Base-by-base conservation (phyloP, 495 filamentous ascomycete genomes). In the Corynascus novoguineensis region DNA sequence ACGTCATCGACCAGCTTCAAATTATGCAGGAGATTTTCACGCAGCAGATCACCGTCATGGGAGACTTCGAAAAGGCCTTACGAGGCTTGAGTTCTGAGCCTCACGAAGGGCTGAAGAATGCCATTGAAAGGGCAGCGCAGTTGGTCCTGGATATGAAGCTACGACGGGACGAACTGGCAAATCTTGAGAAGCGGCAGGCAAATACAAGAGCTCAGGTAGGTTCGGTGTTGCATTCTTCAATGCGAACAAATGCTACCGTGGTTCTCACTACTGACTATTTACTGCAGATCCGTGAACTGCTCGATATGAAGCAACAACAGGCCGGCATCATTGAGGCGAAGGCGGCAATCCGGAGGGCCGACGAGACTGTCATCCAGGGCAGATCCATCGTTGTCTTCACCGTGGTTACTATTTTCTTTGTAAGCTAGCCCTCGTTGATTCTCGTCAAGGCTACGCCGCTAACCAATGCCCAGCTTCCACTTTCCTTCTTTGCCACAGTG, bases 1-100 rank as follows among this genome's bases (percentile, higher is more conserved):
- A 88, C 62, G 55, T 66, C 34, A 64, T 66, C 25, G 64, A 66
- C 24, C 61, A 66, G 50, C 55, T 66, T 21, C 64, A 66, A 17
- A 86, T 89, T 54, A 78, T 83, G 35, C 86, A 89, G 49, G 86
- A 89, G 64, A 72, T 90, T 34, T 82, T 86, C 56, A 88, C 88
- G 25, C 67, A 83, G 28, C 82, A 88, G 55, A 72, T 82, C 46
- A 78, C 77, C 44, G 78, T 81, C 17, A 76, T 87, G 54, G 74
- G 78, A 29, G 76, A 77, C 62, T 83, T 86, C 55, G 64, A 83
- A 5, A 80, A 82, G 54, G 81, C 84, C 3, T 60, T 32, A 45
- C 59, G 61, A 10, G 62, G 27, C 1, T 54, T 62, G 53, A 32
- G 35, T 22, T 38, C 38, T 6, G 53, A 61, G 24, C 15, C 52